phyloP scores from a whole-genome alignment of 2,329 filamentous ascomycete genomes.

The Neonectria neomacrospora region DNA sequence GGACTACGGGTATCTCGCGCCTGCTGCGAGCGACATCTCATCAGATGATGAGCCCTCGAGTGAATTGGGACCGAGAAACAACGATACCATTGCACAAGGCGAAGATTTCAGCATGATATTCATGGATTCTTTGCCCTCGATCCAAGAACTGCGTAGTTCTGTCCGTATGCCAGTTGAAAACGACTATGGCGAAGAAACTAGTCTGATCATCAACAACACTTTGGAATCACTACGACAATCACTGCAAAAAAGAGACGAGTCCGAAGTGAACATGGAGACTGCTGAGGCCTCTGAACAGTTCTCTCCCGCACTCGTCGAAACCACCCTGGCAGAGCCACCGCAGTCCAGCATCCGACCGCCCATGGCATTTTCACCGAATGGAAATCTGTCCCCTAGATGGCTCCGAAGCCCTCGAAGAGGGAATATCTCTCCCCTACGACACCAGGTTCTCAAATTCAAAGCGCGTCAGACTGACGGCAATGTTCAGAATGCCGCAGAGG shows the following conservation, averaged over 20 bases:
- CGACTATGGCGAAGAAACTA: constrained; percentile 67
- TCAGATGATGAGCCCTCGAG: constrained; percentile 47
- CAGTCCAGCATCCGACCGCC: constrained; percentile 34
- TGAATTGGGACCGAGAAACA: constrained; percentile 37
- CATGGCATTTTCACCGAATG: constrained; percentile 36
- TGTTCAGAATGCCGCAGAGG: constrained; percentile 17
- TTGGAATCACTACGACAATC: constrained; percentile 61
- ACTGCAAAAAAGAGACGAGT: constrained; percentile 35
- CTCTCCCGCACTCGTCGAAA: constrained; percentile 11
- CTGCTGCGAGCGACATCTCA: constrained; percentile 49
- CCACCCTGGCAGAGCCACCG: constrained; percentile 26
- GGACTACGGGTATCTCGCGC: constrained; percentile 45
- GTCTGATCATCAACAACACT: constrained; percentile 65
- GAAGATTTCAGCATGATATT: constrained; percentile 71
- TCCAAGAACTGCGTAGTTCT: constrained; percentile 55
- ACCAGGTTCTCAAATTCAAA: constrained; percentile 49
- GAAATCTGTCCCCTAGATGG: constrained; percentile 44
- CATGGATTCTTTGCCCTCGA: constrained; percentile 63
- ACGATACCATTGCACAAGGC: constrained; percentile 59
- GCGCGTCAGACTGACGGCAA: constrained; percentile 39
- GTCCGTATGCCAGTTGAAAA: constrained; percentile 49
- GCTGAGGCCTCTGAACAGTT: constrained; percentile 22
- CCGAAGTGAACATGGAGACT: constrained; percentile 14
- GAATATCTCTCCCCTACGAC: constrained; percentile 46
- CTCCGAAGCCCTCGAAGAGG: constrained; percentile 51